A percentile compares a stretch with the other conserved stretches of the same genome.
Evolutionary conservation across 2,329 filamentous ascomycete species (phyloP).

Genomic region (Plectosphaerella sp.): DNA sequence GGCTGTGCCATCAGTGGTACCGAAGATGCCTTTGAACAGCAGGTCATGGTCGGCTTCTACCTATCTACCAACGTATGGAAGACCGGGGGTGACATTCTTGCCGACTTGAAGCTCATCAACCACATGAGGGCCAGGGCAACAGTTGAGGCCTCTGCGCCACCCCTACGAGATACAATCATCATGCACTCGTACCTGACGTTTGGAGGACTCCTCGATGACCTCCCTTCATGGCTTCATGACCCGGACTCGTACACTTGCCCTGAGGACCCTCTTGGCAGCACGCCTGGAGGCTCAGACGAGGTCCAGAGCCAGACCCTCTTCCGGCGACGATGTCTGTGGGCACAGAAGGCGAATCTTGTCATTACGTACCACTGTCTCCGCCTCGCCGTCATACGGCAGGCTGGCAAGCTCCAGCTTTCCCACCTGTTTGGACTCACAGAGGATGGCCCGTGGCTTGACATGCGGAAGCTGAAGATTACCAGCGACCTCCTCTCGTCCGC

Average conservation of each 20-base stretch:
- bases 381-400: conserved; percentile 26
- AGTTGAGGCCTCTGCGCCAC: background rate
- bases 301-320: background rate
- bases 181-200: background rate
- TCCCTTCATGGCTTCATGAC: background rate
- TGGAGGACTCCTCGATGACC: background rate
- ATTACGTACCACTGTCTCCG: conserved; percentile 32
- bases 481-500: conserved; percentile 36
- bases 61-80: background rate
- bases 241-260: background rate
- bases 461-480: conserved; percentile 34
- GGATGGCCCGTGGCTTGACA: background rate
- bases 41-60: background rate
- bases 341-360: conserved; percentile 35
- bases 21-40: background rate
- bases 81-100: background rate
- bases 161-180: background rate
- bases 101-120: background rate
- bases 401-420: background rate
- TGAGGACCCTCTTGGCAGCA: background rate
- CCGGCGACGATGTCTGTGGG: conserved; percentile 16
- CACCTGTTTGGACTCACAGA: background rate
- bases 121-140: background rate
- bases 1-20: background rate
- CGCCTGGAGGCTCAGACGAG: background rate